Evolutionary conservation across 2,329 filamentous ascomycete genomes (phyloP).

Genomic region (Fusarium anthophilum): DNA sequence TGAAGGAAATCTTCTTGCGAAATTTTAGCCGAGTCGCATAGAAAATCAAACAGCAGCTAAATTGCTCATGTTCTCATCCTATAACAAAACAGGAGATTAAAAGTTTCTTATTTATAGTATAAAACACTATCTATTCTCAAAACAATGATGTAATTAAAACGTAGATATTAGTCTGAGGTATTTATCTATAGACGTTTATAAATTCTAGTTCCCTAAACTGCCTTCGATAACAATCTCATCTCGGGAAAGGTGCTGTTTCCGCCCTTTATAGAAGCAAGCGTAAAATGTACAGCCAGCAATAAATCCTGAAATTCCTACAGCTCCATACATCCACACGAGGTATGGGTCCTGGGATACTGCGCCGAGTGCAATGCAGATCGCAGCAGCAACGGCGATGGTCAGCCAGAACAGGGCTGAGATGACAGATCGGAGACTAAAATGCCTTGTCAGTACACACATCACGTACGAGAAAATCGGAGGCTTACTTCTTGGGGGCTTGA

Average conservation of each 20-base stretch:
- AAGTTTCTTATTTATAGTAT: too few species aligned
- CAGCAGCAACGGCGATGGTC: not conserved
- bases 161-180: too few species aligned
- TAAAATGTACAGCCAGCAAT: not conserved
- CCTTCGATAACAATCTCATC: not conserved
- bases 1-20: not conserved
- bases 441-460: not conserved
- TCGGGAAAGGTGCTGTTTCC: not conserved
- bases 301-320: not conserved
- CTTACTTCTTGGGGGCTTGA: not conserved
- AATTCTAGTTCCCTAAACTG: not conserved
- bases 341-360: not conserved
- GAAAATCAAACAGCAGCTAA: not conserved
- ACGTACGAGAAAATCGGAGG: accelerated
- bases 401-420: slow-evolving; percentile 8
- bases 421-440: not conserved
- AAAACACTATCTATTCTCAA: too few species aligned
- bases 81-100: too few species aligned
- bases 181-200: too few species aligned
- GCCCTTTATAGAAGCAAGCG: not conserved
- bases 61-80: accelerated
- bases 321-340: slow-evolving; percentile 6
- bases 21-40: not conserved
- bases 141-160: too few species aligned
- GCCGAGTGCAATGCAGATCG: not conserved